Base-by-base conservation (phyloP, 1,284 basidiomycete genomes). In the Malassezia japonica region DNA sequence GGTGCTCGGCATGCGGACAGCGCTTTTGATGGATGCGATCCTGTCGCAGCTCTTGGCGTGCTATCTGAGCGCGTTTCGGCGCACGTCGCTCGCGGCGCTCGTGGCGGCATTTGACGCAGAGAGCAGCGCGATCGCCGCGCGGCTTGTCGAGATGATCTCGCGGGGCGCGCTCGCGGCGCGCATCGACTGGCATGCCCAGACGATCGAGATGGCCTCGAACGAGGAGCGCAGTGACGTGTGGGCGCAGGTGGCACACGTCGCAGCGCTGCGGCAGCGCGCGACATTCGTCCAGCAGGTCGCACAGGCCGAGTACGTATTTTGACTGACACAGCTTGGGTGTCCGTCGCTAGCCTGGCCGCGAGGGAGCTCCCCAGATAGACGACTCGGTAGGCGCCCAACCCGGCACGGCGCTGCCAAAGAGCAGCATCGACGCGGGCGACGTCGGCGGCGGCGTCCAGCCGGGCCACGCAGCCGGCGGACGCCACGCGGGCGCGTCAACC, bases 51-150 rank as follows among this genome's bases (percentile, higher is more conserved):
- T 62, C 1, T 44, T 72, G 1, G 51, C 56, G 25, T 61, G 68
- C 23, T 90, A 89, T 74, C 86, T 90, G 77, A 79, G 82, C 58
- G 87, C 88, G 0, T 91, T 88, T 69, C 76, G 83, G 35, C 80
- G 83, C 15, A 85, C 91, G 67, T 79, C 80, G 58, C 79, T 92
- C 21, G 79, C 82, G 34, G 79, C 84, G 27, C 86, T 91, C 83
- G 82, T 83, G 33, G 74, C 74, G 2, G 85, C 86, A 3, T 90
- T 92, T 63, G 77, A 78, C 0, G 75, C 83, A 4, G 79, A 80
- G 10, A 80, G 82, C 53, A 80, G 85, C 15, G 4, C 10, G 13
- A 35, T 45, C 8, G 25, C 36, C 21, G 5, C 20, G 18, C 39
- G 13, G 13, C 18, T 54, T 15, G 21, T 48, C 10, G 18, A 37